Evolutionary conservation across 2,329 filamentous ascomycete genomes (phyloP).

Genomic region (Zopfia rhizophila): DNA sequence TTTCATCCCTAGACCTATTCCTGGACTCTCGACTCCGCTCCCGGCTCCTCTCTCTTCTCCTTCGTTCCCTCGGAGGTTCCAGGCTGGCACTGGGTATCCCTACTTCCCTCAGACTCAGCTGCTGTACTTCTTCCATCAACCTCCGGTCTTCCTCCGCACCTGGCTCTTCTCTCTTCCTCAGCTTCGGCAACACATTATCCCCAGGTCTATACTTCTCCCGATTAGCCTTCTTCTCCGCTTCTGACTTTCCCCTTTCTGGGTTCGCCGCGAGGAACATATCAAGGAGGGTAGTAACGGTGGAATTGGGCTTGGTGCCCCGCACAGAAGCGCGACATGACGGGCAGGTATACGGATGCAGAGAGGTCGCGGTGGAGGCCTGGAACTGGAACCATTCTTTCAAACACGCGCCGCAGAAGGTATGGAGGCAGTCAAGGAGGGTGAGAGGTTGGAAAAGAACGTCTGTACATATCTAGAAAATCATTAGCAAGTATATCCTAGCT

Average conservation of each 20-base stretch:
- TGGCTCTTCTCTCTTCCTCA: constrained; percentile 61
- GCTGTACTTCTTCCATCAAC: constrained; percentile 75
- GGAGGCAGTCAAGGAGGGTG: constrained; percentile 90
- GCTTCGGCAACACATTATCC: constrained; percentile 78
- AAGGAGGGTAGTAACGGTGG: constrained; percentile 86
- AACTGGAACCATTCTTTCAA: constrained; percentile 95
- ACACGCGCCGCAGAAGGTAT: constrained; percentile 96
- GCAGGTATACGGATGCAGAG: constrained; percentile 77
- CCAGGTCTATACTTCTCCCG: constrained; percentile 80
- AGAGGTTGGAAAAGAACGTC: constrained; percentile 92
- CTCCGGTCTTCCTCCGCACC: constrained; percentile 74
- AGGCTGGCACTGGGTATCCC: constrained; percentile 57
- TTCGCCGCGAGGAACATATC: constrained; percentile 88
- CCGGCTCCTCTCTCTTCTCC: constrained; percentile 49
- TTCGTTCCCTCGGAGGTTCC: constrained; percentile 41
- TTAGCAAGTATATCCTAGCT: constrained; percentile 35
- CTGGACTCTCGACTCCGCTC: constrained; percentile 49
- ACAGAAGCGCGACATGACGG: constrained; percentile 90
- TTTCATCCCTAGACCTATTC: constrained; percentile 31
- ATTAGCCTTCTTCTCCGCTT: constrained; percentile 80
- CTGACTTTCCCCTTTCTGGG: constrained; percentile 76
- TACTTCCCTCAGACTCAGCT: constrained; percentile 77
- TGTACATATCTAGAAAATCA: constrained; percentile 81
- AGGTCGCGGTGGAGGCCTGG: constrained; percentile 71
- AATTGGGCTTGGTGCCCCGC: constrained; percentile 88